A percentile compares a stretch with the other conserved stretches of the same genome.
These are phyloP conservation scores for Claviceps purpurea DNA, from an alignment of 2,329 filamentous ascomycete species.

Conservation along the genomic window DNA sequence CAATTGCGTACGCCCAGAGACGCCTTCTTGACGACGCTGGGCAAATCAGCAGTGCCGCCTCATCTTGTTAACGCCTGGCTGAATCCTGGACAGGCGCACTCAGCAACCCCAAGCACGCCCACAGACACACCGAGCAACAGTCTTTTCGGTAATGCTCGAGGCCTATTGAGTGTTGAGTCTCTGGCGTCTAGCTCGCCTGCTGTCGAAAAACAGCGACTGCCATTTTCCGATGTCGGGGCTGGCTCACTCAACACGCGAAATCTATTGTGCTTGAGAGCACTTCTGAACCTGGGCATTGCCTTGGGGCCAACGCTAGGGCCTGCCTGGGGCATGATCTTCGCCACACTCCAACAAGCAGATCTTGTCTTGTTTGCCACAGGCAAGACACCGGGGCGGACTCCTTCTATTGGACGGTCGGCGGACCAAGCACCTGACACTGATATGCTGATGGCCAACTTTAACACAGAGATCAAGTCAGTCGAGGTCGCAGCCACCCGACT, in stretches of 20 bases:
- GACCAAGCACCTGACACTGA: conserved; percentile 36
- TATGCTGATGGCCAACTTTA: conserved; percentile 51
- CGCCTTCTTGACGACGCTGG: conserved; percentile 85
- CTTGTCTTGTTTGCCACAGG: conserved; percentile 61
- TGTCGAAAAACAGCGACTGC: conserved; percentile 45
- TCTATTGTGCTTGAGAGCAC: conserved; percentile 72
- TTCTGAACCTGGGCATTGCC: conserved; percentile 92
- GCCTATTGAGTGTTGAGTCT: conserved; percentile 60
- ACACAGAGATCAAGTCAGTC: conserved; percentile 72
- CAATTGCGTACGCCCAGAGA: conserved; percentile 77
- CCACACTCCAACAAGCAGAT: conserved; percentile 86
- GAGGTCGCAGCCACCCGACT: conserved; percentile 76
- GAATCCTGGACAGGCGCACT: conserved; percentile 32
- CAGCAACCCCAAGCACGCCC: conserved; percentile 29
- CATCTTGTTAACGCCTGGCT: conserved; percentile 54
- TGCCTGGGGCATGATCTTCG: conserved; percentile 84
- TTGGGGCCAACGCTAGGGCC: conserved; percentile 73
- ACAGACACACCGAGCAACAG: conserved; percentile 34
- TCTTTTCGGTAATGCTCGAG: conserved; percentile 59
- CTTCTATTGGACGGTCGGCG: conserved; percentile 30
- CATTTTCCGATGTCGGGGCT: conserved; percentile 39
- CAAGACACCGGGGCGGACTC: conserved; percentile 38
- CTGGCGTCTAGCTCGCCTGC: conserved; percentile 44
- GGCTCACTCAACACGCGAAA: conserved; percentile 72
- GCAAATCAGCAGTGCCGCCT: conserved; percentile 82